These are phyloP conservation scores for Debaryomyces hansenii DNA, from an alignment of 805 yeast species.

Conservation along the genomic window DNA sequence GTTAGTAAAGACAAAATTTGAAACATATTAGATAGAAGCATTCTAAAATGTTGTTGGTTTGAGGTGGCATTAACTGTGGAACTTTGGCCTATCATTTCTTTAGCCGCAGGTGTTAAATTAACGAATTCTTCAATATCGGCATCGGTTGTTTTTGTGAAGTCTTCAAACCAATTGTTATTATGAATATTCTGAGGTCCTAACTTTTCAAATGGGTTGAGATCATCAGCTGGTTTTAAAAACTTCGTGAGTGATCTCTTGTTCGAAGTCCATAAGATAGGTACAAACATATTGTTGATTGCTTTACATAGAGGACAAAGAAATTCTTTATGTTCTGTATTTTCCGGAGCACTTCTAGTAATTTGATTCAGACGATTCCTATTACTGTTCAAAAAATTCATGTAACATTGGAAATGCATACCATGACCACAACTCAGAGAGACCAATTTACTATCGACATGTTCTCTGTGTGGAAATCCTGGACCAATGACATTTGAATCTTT, in stretches of 20 bases:
- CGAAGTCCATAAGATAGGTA: slow-evolving; percentile 67
- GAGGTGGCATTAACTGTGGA: slow-evolving; percentile 10
- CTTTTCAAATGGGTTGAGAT: slow-evolving; percentile 12
- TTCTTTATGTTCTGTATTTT: slow-evolving; percentile 66
- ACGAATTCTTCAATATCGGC: slow-evolving; percentile 23
- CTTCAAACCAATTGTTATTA: slow-evolving; percentile 24
- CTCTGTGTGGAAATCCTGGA: slow-evolving; percentile 61
- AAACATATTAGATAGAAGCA: slow-evolving; percentile 32
- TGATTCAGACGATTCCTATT: slow-evolving; percentile 60
- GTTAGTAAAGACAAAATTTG: slow-evolving; percentile 34
- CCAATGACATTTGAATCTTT: slow-evolving; percentile 53
- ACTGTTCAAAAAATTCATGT: slow-evolving; percentile 60
- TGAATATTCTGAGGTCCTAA: slow-evolving; percentile 13
- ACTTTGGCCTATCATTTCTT: slow-evolving; percentile 26
- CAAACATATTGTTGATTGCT: slow-evolving; percentile 76
- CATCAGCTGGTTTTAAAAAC: slow-evolving; percentile 17
- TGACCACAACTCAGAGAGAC: slow-evolving; percentile 86
- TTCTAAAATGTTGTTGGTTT: slow-evolving; percentile 25
- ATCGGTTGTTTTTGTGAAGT: slow-evolving; percentile 18
- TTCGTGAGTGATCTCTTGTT: slow-evolving; percentile 38
- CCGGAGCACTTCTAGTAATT: slow-evolving; percentile 81
- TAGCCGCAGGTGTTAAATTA: slow-evolving; percentile 24
- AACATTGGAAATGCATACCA: slow-evolving; percentile 86
- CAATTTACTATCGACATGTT: slow-evolving; percentile 40
- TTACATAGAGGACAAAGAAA: slow-evolving; percentile 91